These are phyloP conservation scores for Hericium alpestre DNA, from an alignment of 768 basidiomycete genomes.

Conservation along the genomic window DNA sequence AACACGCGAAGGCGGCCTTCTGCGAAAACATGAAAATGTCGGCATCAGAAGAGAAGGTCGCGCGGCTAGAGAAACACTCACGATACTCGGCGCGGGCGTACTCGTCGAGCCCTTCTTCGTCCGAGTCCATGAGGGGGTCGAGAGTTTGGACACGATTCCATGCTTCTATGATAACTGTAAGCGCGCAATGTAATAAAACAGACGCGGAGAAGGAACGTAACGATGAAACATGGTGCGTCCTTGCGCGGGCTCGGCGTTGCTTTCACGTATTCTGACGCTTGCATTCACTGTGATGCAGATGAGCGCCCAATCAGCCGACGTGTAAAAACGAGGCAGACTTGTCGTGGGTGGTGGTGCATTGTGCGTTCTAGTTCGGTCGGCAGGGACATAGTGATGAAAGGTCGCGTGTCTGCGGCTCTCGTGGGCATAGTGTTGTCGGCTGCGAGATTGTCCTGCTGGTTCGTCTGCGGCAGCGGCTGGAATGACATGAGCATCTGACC, in stretches of 20 bases:
- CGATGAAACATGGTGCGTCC: slow-evolving; percentile 36
- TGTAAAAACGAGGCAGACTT: slow-evolving; percentile 6
- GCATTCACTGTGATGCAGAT: slow-evolving; percentile 4
- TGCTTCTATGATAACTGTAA: slow-evolving; percentile 38
- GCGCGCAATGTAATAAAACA: neutral
- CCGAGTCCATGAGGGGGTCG: slow-evolving; percentile 64
- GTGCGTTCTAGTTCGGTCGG: slow-evolving; percentile 5
- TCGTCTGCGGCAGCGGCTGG: slow-evolving; percentile 1
- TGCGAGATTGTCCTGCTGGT: slow-evolving; percentile 8
- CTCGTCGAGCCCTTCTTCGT: slow-evolving; percentile 60
- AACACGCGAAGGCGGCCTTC: slow-evolving; percentile 14
- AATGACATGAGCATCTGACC: too few relatives aligned
- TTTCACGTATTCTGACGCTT: slow-evolving; percentile 7
- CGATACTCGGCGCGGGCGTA: slow-evolving; percentile 56
- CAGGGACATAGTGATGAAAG: slow-evolving; percentile 15
- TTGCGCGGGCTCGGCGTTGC: slow-evolving; percentile 7
- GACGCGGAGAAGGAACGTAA: slow-evolving; percentile 12
- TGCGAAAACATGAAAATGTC: neutral
- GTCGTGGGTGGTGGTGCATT: slow-evolving; percentile 2
- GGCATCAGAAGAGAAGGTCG: neutral
- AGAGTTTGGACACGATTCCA: slow-evolving; percentile 55
- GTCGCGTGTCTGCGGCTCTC: slow-evolving; percentile 11
- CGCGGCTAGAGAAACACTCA: slow-evolving; percentile 23
- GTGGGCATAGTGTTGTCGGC: slow-evolving; percentile 9
- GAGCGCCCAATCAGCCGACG: neutral